Percentiles rank a stretch among this genome's conserved stretches.
Conservation (phyloP, 768 basidiomycete species). For the Tricholoma sp. region DNA sequence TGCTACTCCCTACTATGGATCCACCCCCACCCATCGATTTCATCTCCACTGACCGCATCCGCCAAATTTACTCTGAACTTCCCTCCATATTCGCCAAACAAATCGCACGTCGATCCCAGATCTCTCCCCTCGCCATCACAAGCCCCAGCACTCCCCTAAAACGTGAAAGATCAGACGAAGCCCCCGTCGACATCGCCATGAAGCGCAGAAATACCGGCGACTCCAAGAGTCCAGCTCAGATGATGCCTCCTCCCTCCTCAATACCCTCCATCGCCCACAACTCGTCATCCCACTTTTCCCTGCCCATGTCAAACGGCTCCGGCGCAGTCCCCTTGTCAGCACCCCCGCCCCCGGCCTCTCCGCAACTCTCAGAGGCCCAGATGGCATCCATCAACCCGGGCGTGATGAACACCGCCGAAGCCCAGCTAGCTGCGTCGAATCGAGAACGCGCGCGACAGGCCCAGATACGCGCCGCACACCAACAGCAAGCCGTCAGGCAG, state of each 20-base stretch:
- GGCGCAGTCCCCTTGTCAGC: not conserved
- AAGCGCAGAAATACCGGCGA: slow-evolving; percentile 75
- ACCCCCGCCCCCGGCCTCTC: slow-evolving; percentile 16
- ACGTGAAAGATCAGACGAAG: slow-evolving; percentile 57
- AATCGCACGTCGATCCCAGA: slow-evolving; percentile 40
- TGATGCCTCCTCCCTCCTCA: slow-evolving; percentile 38
- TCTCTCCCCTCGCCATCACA: slow-evolving; percentile 7
- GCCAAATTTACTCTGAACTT: slow-evolving; percentile 58
- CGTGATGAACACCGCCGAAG: slow-evolving; percentile 24
- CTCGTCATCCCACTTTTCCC: slow-evolving; percentile 5
- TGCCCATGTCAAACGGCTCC: slow-evolving; percentile 9
- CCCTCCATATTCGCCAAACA: slow-evolving; percentile 61
- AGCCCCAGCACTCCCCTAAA: slow-evolving; percentile 37
- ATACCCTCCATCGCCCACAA: slow-evolving; percentile 17
- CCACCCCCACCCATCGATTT: slow-evolving; percentile 48
- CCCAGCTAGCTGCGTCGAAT: slow-evolving; percentile 27
- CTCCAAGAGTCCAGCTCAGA: slow-evolving; percentile 30
- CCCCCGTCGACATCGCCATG: slow-evolving; percentile 30
- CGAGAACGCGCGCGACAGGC: slow-evolving; percentile 31
- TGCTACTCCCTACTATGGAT: slow-evolving; percentile 54
- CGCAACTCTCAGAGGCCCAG: slow-evolving; percentile 14
- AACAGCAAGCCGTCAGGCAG: slow-evolving; percentile 31
- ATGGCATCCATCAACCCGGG: slow-evolving; percentile 9
- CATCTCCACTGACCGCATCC: slow-evolving; percentile 52
- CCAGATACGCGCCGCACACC: slow-evolving; percentile 28